Evolutionary conservation across 108 stramenopile genomes (phyloP).

Genomic region (Skeletonema potamos): DNA sequence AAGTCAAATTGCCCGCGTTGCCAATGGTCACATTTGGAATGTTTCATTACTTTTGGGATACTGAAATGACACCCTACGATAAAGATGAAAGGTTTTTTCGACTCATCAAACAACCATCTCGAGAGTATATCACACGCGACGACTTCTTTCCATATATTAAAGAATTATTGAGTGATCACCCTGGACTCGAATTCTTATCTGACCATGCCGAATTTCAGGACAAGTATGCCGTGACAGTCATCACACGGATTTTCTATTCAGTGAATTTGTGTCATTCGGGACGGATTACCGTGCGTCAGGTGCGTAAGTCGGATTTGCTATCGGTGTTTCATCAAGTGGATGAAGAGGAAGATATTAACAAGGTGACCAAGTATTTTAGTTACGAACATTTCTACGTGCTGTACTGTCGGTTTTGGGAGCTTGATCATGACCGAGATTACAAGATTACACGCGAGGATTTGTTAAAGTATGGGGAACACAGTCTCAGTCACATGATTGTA

Average conservation of each 20-base stretch:
- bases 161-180: conserved; percentile 90
- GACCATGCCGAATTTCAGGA: conserved; percentile 96
- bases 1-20: neutral
- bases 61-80: conserved; percentile 94
- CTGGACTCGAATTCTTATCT: conserved; percentile 87
- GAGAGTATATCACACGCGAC: conserved; percentile 83
- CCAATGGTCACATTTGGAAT: conserved; percentile 59
- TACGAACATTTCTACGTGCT: conserved; percentile 99
- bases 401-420: conserved; percentile 98
- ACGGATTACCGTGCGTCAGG: conserved; percentile 86
- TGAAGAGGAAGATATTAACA: conserved; percentile 97
- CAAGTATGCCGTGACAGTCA: conserved; percentile 96
- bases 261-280: conserved; percentile 91
- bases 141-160: conserved; percentile 94
- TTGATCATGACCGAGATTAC: conserved; percentile 96
- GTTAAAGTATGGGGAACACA: conserved; percentile 95
- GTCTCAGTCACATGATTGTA: conserved; percentile 92
- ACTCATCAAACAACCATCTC: conserved; percentile 75
- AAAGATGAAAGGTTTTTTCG: conserved; percentile 90
- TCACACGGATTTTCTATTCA: conserved; percentile 94
- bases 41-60: conserved; percentile 82
- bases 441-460: conserved; percentile 92
- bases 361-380: conserved; percentile 88
- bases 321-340: conserved; percentile 87
- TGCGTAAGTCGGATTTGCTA: conserved; percentile 84